Evolutionary conservation across 2,329 filamentous ascomycete species (phyloP), one percentile per base, ranked within the genome.

Genomic region (Thyridium curvatum): DNA sequence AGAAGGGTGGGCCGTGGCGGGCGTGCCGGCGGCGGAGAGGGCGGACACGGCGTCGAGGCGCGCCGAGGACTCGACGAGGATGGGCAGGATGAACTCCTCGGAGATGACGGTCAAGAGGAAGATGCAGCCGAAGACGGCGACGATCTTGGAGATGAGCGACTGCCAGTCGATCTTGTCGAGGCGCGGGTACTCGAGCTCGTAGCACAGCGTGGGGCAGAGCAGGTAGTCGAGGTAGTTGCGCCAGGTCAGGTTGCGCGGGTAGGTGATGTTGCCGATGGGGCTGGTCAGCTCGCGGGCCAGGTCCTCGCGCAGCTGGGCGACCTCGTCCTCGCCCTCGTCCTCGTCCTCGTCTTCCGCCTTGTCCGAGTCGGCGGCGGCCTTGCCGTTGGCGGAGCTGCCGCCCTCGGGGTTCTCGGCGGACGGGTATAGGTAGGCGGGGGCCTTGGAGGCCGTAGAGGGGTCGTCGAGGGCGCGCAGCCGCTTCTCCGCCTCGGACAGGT

Each of bases 131-230:
- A 97, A 97, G 1, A 93, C 85, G 34, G 93, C 93, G 13, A 90
- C 63, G 16, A 87, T 79, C 63, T 97, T 97, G 60, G 83, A 86
- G 42, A 86, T 77, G 33, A 97, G 76, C 46, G 89, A 83, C 15
- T 79, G 73, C 82, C 86, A 95, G 50, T 86, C 79, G 41, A 88
- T 80, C n/a, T 69, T 66, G 12, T 74, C 59, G 10, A 78, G 89
- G 35, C 93, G 83, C 3, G 93, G 93, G 59, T 97, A 98, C 59
- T 97, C 91, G 36, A 97, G 74, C 64, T 98, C 93, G 64, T 98
- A 98, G 71, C 93, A 98, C 15, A 98, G 76, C 0, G 93, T 98
- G 13, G 93, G 93, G 54, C 90, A 97, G 55, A 93, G 78, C 10
- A 96, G 68, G 59, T 84, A 97, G 66, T 97, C 93, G 41, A 78